phyloP scores from a whole-genome alignment of 75 land plant genomes.

The Larix kaempferi region DNA sequence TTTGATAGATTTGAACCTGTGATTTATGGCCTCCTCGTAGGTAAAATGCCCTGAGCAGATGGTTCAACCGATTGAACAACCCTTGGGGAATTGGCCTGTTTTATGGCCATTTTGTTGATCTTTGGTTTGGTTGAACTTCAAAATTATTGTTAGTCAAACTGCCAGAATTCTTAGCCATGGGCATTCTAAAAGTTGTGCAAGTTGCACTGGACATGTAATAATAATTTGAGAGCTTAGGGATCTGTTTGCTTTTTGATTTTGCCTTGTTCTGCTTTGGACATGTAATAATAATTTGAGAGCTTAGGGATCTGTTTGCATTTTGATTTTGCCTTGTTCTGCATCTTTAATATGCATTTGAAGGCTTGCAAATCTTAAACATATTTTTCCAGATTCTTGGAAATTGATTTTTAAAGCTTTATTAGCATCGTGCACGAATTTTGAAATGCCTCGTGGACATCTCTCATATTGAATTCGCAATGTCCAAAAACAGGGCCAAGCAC shows the following conservation, averaged over 20 bases:
- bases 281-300: not conserved
- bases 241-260: not conserved
- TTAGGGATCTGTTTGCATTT: conserved; percentile 1
- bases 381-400: not conserved
- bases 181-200: not conserved
- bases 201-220: not conserved
- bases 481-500: conserved; percentile 36
- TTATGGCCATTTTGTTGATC: not conserved
- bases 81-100: no score
- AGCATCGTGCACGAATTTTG: not conserved
- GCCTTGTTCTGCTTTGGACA: not conserved
- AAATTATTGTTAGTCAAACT: not conserved
- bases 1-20: no score
- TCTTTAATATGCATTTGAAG: not conserved
- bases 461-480: not conserved
- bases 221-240: not conserved
- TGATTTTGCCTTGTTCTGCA: not conserved
- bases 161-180: not conserved
- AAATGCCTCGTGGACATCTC: not conserved
- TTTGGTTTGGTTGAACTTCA: not conserved
- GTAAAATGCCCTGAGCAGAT: no score
- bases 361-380: not conserved
- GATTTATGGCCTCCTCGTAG: no score
- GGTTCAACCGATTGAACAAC: no score
- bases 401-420: not conserved